phyloP scores from a whole-genome alignment of 257 asterid genomes.

The Capsicum rhomboideum region DNA sequence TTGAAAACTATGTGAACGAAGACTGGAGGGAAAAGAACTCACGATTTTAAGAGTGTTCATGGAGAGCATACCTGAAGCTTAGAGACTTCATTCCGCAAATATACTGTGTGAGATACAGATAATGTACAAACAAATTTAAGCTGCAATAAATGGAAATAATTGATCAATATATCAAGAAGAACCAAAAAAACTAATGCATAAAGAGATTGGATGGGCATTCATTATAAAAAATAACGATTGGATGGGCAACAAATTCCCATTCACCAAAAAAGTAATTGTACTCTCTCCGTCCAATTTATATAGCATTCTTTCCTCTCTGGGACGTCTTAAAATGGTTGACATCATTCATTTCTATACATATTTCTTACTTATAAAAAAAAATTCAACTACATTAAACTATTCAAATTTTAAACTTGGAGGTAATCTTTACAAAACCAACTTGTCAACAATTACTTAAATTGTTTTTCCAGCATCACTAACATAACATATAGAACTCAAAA shows the following conservation, averaged over 20 bases:
- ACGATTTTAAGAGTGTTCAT: background rate
- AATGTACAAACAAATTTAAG: constrained; percentile 35
- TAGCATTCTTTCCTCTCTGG: background rate
- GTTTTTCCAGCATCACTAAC: background rate
- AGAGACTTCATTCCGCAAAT: constrained; percentile 45
- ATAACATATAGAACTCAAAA: background rate
- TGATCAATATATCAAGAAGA: background rate
- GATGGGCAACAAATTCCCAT: background rate
- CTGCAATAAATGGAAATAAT: constrained; percentile 33
- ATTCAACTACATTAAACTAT: background rate
- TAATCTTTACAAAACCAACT: background rate
- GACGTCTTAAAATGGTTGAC: background rate
- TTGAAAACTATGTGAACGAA: background rate
- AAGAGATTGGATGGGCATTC: background rate
- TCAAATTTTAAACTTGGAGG: background rate
- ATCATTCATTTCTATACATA: background rate
- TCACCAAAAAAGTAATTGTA: background rate
- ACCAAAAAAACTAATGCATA: background rate
- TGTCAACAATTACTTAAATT: background rate
- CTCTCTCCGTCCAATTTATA: background rate
- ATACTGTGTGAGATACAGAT: constrained; percentile 35
- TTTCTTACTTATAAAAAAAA: background rate
- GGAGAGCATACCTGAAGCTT: constrained; percentile 65
- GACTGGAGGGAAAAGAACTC: constrained; percentile 6
- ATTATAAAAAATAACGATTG: background rate